Evolutionary conservation across 2,329 filamentous ascomycete species (phyloP).

Genomic region (Talaromyces sp.): DNA sequence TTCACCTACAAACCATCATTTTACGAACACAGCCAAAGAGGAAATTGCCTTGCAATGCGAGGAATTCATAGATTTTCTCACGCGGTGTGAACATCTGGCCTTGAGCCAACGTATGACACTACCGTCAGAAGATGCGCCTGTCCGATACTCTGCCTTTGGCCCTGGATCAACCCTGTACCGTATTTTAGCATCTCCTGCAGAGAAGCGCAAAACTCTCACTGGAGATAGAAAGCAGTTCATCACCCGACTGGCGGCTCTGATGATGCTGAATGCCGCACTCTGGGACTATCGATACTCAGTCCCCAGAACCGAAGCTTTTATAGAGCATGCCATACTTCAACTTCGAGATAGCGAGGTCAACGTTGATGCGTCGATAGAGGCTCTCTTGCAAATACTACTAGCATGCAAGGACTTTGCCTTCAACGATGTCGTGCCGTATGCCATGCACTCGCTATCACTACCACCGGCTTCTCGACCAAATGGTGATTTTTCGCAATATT

Average conservation of each 20-base stretch:
- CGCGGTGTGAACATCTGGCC: slow-evolving; percentile 37
- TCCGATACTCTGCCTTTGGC: slow-evolving; percentile 31
- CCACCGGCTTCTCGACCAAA: slow-evolving; percentile 2
- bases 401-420: slow-evolving; percentile 32
- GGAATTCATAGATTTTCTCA: slow-evolving; percentile 39
- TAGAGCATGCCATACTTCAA: slow-evolving; percentile 31
- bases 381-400: slow-evolving; percentile 39
- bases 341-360: slow-evolving; percentile 36
- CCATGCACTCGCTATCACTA: background rate
- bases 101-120: slow-evolving; percentile 27
- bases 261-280: slow-evolving; percentile 39
- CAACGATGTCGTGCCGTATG: background rate
- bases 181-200: slow-evolving; percentile 34
- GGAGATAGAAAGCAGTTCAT: slow-evolving; percentile 41
- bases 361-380: slow-evolving; percentile 38
- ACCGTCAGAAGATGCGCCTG: slow-evolving; percentile 19
- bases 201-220: slow-evolving; percentile 32
- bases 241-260: slow-evolving; percentile 33
- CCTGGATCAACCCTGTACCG: slow-evolving; percentile 30
- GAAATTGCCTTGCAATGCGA: slow-evolving; percentile 37
- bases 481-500: slow-evolving; percentile 32
- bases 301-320: slow-evolving; percentile 30
- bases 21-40: slow-evolving; percentile 22
- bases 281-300: slow-evolving; percentile 40
- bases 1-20: slow-evolving; percentile 12